Evolutionary conservation across 768 basidiomycete genomes (phyloP), one percentile per base, ranked within the genome.

Genomic region (Arthromyces matolae): DNA sequence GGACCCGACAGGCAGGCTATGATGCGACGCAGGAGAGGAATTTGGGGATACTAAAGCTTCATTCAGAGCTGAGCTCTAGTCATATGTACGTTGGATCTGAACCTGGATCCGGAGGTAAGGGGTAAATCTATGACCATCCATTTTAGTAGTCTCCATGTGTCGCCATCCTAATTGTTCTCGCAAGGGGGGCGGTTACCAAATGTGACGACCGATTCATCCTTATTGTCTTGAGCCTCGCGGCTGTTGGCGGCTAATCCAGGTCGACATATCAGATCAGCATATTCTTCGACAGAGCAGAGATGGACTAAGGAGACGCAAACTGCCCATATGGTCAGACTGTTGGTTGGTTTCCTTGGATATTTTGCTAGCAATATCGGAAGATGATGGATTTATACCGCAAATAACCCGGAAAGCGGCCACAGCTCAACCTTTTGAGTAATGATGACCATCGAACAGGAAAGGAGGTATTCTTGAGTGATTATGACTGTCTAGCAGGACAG

Each of bases 221-320:
- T 73, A 72, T 73, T 75, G 73, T 75, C 67, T 71, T 70, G 60
- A 41, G 51, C 55, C 62, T 53, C 53, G 53, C 52, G 53, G 46
- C 47, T 35, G 47, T 44, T 46, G 53, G 33, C 24, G 42, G 46
- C 42, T 39, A 28, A 51, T 44, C 41, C 37, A 13, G 43, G n/a
- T 19, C 31, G 16, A 27, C 4, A 42, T 41, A 53, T 52, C 53
- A 56, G 50, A 56, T 59, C 53, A 20, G 39, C 23, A n/a, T 52
- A 44, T 40, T 33, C 43, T 34, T 22, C 31, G 18, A 40, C 38
- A 4, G 1, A 7, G 8, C 24, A 13, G 8, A 28, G 14, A 29
- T 14, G 22, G 33, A 35, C 38, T n/a, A n/a, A n/a, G n/a, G 20
- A 20, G 33, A 36, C n/a, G 38, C 40, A 27, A 20, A 20, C 3